phyloP scores from a whole-genome alignment of 768 basidiomycete genomes.

The Tricholoma sp. region DNA sequence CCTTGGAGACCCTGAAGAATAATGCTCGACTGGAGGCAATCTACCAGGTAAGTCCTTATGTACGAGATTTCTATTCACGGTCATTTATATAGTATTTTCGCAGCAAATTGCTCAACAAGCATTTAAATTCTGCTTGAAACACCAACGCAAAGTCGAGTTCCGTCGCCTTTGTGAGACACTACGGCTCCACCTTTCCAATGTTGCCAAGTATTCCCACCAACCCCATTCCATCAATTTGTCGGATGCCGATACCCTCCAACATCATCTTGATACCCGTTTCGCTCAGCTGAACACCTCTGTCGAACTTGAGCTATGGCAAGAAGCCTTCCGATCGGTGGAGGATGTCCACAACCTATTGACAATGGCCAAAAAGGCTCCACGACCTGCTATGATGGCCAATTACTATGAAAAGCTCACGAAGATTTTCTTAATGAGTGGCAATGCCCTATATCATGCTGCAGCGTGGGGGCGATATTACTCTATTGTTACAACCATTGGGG shows the following conservation, averaged over 20 bases:
- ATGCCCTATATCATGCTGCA: constrained; percentile 93
- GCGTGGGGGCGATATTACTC: constrained; percentile 88
- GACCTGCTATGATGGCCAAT: constrained; percentile 96
- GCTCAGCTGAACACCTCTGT: constrained; percentile 95
- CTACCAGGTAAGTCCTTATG: constrained; percentile 68
- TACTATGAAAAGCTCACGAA: constrained; percentile 98
- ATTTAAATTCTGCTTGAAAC: constrained; percentile 92
- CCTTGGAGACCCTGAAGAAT: constrained; percentile 92
- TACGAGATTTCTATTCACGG: not conserved
- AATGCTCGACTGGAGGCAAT: constrained; percentile 89
- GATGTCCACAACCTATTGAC: constrained; percentile 95
- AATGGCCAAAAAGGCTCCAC: constrained; percentile 88
- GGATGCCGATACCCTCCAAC: constrained; percentile 91
- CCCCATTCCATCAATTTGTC: constrained; percentile 92
- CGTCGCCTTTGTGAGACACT: constrained; percentile 94
- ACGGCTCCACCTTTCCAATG: constrained; percentile 89
- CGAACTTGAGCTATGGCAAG: constrained; percentile 98
- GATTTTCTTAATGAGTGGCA: constrained; percentile 94
- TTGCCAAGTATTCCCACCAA: constrained; percentile 93
- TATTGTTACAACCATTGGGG: constrained; percentile 65
- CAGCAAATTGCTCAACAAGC: constrained; percentile 96
- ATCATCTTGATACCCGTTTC: constrained; percentile 95
- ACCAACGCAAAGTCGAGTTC: constrained; percentile 95
- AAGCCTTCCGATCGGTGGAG: constrained; percentile 97
- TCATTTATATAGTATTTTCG: constrained; percentile 1